A percentile compares a stretch with the other conserved stretches of the same genome.
phyloP scores from a whole-genome alignment of 2,329 filamentous ascomycete genomes.

The Verticillium nonalfalfae region DNA sequence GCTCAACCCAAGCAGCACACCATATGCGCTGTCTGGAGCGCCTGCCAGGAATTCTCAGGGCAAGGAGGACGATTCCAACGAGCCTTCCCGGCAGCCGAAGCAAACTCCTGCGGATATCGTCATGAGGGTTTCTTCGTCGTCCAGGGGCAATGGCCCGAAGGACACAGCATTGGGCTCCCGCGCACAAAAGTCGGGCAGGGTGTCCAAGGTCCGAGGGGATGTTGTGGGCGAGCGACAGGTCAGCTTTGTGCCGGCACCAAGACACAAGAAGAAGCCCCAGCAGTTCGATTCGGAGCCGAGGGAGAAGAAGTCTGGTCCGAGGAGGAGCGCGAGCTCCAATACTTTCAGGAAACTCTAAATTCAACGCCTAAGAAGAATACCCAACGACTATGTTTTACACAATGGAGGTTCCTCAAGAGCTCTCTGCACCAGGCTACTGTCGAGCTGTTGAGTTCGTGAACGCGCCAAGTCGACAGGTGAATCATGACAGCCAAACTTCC shows the following conservation, averaged over 20 bases:
- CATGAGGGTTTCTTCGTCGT: conserved; percentile 66
- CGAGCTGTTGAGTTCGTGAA: not conserved
- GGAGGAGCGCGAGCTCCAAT: conserved; percentile 71
- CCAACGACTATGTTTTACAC: not conserved
- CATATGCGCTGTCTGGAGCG: conserved; percentile 5
- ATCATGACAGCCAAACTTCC: not conserved
- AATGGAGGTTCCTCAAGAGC: not conserved
- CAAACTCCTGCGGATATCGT: conserved; percentile 24
- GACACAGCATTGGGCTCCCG: conserved; percentile 54
- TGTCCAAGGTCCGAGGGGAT: conserved; percentile 39
- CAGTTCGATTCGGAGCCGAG: conserved; percentile 17
- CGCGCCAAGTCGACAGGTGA: not conserved
- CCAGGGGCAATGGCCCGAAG: conserved; percentile 53
- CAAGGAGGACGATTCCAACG: conserved; percentile 10
- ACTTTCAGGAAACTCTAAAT: conserved; percentile 61
- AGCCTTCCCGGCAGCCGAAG: conserved; percentile 15
- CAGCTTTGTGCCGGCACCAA: conserved; percentile 62
- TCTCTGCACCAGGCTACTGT: not conserved
- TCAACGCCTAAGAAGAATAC: not conserved
- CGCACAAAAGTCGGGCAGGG: conserved; percentile 40
- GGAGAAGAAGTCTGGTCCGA: conserved; percentile 31
- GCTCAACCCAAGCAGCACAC: conserved; percentile 76
- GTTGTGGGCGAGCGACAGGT: conserved; percentile 60
- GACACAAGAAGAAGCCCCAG: conserved; percentile 39
- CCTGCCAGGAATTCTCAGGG: conserved; percentile 1